A percentile compares a stretch with the other conserved stretches of the same genome.
phyloP scores from a whole-genome alignment of 495 filamentous ascomycete genomes.

The Xylaria palmicola region DNA sequence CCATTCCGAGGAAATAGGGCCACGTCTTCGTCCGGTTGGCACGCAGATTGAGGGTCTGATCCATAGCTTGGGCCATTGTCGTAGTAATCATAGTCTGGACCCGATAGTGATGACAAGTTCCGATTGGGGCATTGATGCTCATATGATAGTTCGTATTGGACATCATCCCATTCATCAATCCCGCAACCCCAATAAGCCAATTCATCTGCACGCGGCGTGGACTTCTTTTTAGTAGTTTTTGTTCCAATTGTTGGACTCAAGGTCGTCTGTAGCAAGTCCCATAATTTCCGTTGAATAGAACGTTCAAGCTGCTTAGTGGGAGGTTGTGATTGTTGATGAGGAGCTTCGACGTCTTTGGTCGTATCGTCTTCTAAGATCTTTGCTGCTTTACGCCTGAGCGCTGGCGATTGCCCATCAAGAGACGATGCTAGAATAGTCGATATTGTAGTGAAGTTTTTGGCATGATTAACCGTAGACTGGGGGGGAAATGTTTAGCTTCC shows the following conservation, averaged over 20 bases:
- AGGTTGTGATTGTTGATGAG: not conserved
- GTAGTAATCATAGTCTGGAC: not conserved
- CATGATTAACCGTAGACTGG: slow-evolving; percentile 24
- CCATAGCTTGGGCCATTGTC: not conserved
- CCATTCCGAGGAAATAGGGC: not conserved
- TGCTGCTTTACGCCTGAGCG: slow-evolving; percentile 20
- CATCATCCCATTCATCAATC: not conserved
- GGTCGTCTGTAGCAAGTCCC: slow-evolving; percentile 23
- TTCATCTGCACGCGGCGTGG: not conserved
- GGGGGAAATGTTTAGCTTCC: slow-evolving; percentile 21
- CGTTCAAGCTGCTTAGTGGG: not conserved
- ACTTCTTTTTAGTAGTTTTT: not conserved
- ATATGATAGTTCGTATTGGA: not conserved
- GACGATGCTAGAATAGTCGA: slow-evolving; percentile 26
- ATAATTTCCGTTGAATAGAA: slow-evolving; percentile 20
- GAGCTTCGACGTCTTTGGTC: not conserved
- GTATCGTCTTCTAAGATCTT: slow-evolving; percentile 1
- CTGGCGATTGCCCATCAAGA: slow-evolving; percentile 19
- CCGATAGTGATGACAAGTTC: not conserved
- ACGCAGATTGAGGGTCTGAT: not conserved
- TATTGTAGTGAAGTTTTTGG: slow-evolving; percentile 18
- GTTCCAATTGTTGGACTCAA: slow-evolving; percentile 19
- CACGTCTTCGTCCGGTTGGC: not conserved
- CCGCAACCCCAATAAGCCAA: not conserved
- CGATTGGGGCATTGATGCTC: not conserved